Base-by-base conservation (phyloP, 108 stramenopile genomes). In the Nitzschia inconspicua region DNA sequence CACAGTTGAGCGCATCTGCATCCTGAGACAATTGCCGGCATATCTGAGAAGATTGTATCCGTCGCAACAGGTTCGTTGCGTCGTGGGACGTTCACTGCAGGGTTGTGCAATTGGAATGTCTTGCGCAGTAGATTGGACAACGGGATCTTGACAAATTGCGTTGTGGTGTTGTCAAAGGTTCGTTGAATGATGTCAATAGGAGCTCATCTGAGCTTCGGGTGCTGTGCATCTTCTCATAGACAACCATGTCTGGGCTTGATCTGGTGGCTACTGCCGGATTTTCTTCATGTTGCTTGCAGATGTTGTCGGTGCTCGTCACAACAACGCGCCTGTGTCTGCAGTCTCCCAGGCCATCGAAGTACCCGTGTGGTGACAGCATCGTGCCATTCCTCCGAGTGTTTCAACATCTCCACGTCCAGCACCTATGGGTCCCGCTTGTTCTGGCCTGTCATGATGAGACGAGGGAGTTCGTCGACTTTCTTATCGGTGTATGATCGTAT, bases 121-220 rank as follows among this genome's bases (percentile, higher is more conserved):
- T 43, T 11, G 10, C 24, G 10, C 24, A 68, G 19, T 23, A 28
- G 46, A 22, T 35, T 22, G 11, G 13, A 19, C 10, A 2, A 36
- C n/a, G 39, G 22, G n/a, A 32, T 8, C 13, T 49, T 36, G 24
- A 39, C 61, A 56, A 25, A 76, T 24, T 76, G 68, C 0, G 73
- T 75, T 26, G 66, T 68, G 5, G n/a, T n/a, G n/a, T n/a, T 25
- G 16, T 47, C 46, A 26, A 75, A 56, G 8, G 73, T 68, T 10
- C 34, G 13, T 39, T 51, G 0, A 2, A 76, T 58, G 0, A 32
- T 20, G 1, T 60, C 30, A 35, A 14, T 36, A 19, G 75, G 57
- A 14, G 49, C 25, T 30, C 54, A 51, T 16, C 32, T 23, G 37
- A 31, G 31, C 13, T 23, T 3, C 47, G 67, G 57, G 57, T 58